Evolutionary conservation across 495 filamentous ascomycete genomes (phyloP).

Genomic region (Penicillium longicatenatum): DNA sequence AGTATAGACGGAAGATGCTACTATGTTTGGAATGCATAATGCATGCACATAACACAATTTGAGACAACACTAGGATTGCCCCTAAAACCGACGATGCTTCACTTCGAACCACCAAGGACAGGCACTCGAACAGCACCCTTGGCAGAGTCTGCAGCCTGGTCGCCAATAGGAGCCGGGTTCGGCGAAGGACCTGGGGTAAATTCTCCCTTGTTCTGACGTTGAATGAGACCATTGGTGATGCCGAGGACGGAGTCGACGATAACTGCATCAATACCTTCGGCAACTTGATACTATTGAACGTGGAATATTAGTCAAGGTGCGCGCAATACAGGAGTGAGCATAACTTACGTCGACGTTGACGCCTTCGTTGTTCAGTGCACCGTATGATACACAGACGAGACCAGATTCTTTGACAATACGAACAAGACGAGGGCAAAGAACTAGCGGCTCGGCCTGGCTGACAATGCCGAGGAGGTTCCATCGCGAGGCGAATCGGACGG

Average conservation of each 20-base stretch:
- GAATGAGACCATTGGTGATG: slow-evolving; percentile 71
- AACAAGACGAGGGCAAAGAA: slow-evolving; percentile 86
- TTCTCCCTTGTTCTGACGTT: slow-evolving; percentile 35
- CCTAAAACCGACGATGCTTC: no score
- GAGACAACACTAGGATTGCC: slow-evolving; percentile 6
- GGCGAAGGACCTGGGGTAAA: slow-evolving; percentile 32
- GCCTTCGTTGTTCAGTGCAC: slow-evolving; percentile 82
- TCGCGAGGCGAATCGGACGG: slow-evolving; percentile 85
- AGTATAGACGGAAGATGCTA: slow-evolving; percentile 25
- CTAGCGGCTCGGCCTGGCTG: slow-evolving; percentile 77
- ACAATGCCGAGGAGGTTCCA: slow-evolving; percentile 97
- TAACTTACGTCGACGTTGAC: slow-evolving; percentile 75
- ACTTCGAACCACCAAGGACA: slow-evolving; percentile 29
- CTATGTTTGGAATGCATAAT: slow-evolving; percentile 11
- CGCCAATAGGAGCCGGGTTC: slow-evolving; percentile 21
- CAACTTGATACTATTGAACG: slow-evolving; percentile 73
- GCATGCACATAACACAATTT: slow-evolving; percentile 8
- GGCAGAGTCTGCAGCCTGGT: slow-evolving; percentile 12
- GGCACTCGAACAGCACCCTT: slow-evolving; percentile 36
- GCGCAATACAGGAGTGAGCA: not conserved
- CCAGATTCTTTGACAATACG: slow-evolving; percentile 95
- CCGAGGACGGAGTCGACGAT: slow-evolving; percentile 92
- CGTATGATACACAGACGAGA: slow-evolving; percentile 95
- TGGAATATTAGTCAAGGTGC: not conserved
- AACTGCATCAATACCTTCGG: slow-evolving; percentile 94